Evolutionary conservation across 192 early-diverging fungal genomes (phyloP).

Genomic region (Linnemannia exigua): DNA sequence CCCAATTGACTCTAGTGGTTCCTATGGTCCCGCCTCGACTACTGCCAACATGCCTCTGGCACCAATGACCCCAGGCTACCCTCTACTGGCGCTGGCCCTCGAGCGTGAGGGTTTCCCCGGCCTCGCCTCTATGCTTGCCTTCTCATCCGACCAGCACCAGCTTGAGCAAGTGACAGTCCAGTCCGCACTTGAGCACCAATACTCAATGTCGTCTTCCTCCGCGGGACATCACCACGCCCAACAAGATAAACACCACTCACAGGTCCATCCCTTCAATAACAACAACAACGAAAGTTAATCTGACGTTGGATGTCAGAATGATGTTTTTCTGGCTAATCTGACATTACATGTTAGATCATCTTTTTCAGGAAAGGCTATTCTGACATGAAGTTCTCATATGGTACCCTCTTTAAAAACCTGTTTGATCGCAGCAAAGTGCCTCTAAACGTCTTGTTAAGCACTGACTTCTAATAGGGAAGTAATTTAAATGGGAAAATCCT

Average conservation of each 20-base stretch:
- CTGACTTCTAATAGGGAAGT: too few relatives aligned
- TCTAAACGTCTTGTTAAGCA: too few relatives aligned
- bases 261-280: constrained; percentile 7
- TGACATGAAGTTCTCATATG: too few relatives aligned
- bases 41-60: not conserved
- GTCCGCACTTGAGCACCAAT: constrained; percentile 29
- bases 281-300: constrained; percentile 33
- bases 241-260: constrained; percentile 2
- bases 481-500: too few relatives aligned
- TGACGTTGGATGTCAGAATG: too few relatives aligned
- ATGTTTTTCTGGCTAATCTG: too few relatives aligned
- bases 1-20: constrained; percentile 29
- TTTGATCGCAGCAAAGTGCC: too few relatives aligned
- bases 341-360: too few relatives aligned
- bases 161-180: constrained; percentile 45
- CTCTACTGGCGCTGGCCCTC: constrained; percentile 38
- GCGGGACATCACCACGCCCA: constrained; percentile 18
- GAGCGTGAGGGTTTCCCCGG: constrained; percentile 45
- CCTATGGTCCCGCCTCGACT: constrained; percentile 5
- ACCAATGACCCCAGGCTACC: constrained; percentile 33
- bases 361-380: too few relatives aligned
- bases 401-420: too few relatives aligned
- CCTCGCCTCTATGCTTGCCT: constrained; percentile 31
- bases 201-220: constrained; percentile 27
- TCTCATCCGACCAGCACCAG: constrained; percentile 42